Evolutionary conservation across 345 rosid genomes (phyloP), one percentile per base, ranked within the genome.

Genomic region (Turritis glabra): DNA sequence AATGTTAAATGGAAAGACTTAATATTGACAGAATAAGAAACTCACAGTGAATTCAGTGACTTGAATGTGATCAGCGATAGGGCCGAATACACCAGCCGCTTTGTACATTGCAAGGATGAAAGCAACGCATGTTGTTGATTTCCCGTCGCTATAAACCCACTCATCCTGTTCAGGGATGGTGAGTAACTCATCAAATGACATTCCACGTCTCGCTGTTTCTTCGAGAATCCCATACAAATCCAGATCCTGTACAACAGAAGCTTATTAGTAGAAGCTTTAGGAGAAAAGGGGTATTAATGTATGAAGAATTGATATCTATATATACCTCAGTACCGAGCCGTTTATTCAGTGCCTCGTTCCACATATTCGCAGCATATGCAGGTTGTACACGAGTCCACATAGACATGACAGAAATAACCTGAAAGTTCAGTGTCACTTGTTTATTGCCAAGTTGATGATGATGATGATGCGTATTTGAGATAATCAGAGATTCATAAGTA

Each of bases 321-420:
- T n/a, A 35, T 85, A 92, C 99, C 98, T 92, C 96, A 63, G 97
- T 92, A 57, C 86, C 97, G 13, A 92, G 86, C 62, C 99, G 90
- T 80, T 92, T 92, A 82, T 95, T 95, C 27, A 92, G 81, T 17
- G 98, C 99, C 84, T 95, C 99, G 83, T 95, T 92, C 98, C 99
- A 95, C 98, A 95, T 90, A 80, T 92, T 92, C 56, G 98, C 97
- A 67, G 98, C 98, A 81, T 95, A 92, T 69, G 96, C 85, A 10
- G 98, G 97, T 88, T 95, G 98, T 83, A 95, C 85, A 65, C 97
- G 80, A 43, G 92, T 88, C 99, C 97, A 95, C 96, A 92, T 90
- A 74, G 98, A 85, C 97, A 95, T 92, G 92, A 90, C 92, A 89
- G 99, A 95, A 86, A 89, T 78, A 74, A 95, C 93, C 99, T 94